A percentile compares a stretch with the other conserved stretches of the same genome.
Evolutionary conservation across 2,329 filamentous ascomycete genomes (phyloP).

Genomic region (Phialemoniopsis sp.): DNA sequence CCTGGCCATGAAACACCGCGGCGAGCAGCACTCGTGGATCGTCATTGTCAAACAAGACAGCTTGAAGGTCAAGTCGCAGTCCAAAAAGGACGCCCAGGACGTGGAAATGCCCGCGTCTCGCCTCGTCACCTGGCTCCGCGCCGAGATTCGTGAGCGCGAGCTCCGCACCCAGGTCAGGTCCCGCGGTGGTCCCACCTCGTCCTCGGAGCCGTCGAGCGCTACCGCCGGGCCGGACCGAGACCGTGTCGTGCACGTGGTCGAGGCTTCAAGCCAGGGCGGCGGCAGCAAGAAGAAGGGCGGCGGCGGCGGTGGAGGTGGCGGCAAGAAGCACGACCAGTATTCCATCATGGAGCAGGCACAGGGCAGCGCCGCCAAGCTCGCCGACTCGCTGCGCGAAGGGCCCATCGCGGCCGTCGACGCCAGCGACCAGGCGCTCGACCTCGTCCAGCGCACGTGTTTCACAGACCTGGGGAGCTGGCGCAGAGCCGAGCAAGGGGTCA

Average conservation of each 20-base stretch:
- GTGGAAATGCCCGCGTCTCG: slow-evolving; percentile 71
- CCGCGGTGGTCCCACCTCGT: slow-evolving; percentile 24
- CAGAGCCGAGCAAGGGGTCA: slow-evolving; percentile 71
- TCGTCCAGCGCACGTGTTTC: slow-evolving; percentile 69
- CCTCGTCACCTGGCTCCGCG: slow-evolving; percentile 74
- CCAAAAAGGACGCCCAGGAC: slow-evolving; percentile 70
- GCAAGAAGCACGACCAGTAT: slow-evolving; percentile 85
- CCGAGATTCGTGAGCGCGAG: slow-evolving; percentile 67
- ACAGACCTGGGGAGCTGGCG: slow-evolving; percentile 83
- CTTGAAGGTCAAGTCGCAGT: slow-evolving; percentile 76
- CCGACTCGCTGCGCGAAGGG: slow-evolving; percentile 68
- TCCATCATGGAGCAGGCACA: slow-evolving; percentile 80
- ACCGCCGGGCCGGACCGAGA: too few species aligned
- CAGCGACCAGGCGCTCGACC: slow-evolving; percentile 75
- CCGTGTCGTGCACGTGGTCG: too few species aligned
- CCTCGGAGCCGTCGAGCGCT: slow-evolving; percentile 20
- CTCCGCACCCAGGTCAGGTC: background rate
- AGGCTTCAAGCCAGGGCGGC: slow-evolving; percentile 12
- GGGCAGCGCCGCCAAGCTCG: slow-evolving; percentile 52
- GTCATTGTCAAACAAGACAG: slow-evolving; percentile 79
- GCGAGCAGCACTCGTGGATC: slow-evolving; percentile 80
- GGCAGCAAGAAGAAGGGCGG: slow-evolving; percentile 11
- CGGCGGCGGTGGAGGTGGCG: slow-evolving; percentile 12
- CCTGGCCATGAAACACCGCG: slow-evolving; percentile 69
- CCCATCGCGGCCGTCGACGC: slow-evolving; percentile 87